These are phyloP conservation scores for Aphanoascus verrucosus DNA, from an alignment of 2,329 filamentous ascomycete species.

Conservation along the genomic window DNA sequence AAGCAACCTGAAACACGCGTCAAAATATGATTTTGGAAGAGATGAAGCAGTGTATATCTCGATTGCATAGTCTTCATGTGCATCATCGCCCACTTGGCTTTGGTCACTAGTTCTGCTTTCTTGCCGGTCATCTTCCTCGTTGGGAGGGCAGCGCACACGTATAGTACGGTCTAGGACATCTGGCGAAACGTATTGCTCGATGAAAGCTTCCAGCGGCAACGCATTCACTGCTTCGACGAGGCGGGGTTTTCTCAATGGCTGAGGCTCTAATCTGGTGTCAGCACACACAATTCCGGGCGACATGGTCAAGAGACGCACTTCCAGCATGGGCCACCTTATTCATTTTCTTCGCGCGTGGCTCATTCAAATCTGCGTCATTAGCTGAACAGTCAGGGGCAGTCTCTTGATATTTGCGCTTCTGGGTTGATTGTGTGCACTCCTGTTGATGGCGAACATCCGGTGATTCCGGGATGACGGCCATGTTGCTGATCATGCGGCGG, in stretches of 20 bases:
- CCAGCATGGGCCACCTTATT: neutral
- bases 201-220: slow-evolving; percentile 32
- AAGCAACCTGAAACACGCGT: slow-evolving; percentile 45
- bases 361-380: neutral
- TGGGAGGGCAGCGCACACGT: neutral
- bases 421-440: neutral
- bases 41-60: slow-evolving; percentile 28
- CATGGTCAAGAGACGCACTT: neutral
- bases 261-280: neutral
- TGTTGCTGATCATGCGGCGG: neutral
- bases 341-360: neutral
- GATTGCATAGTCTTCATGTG: slow-evolving; percentile 17
- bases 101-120: neutral
- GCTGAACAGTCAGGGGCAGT: neutral
- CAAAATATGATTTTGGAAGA: slow-evolving; percentile 33
- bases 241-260: neutral
- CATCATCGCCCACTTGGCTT: neutral
- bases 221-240: slow-evolving; percentile 37
- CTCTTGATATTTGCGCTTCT: slow-evolving; percentile 4
- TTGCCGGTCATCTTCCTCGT: neutral
- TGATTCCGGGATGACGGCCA: neutral
- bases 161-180: slow-evolving; percentile 14
- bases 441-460: neutral
- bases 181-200: slow-evolving; percentile 24
- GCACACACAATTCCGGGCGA: neutral